Base-by-base conservation (phyloP, 345 rosid genomes). In the Gossypium herbaceum region DNA sequence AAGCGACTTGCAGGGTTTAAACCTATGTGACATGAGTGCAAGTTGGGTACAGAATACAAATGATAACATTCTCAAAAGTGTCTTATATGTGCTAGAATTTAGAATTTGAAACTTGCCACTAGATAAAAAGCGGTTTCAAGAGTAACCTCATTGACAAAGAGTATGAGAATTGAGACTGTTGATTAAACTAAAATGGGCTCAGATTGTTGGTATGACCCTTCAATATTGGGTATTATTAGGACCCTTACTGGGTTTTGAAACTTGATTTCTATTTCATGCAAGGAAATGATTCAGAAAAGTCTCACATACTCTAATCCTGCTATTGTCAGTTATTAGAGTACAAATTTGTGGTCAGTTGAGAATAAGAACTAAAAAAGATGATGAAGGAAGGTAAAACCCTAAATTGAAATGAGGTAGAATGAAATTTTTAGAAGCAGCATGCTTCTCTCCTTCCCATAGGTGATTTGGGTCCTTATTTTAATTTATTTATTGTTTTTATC, bases 371-470 rank as follows among this genome's bases (percentile, higher is more conserved):
- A 15, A n/a, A 57, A 12, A 22, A 57, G 25, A 22, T 1, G 19
- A 20, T 54, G 55, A 34, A 5, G 45, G 22, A 22, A 45, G 70
- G 12, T 64, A 5, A 34, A 34, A 5, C 41, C 48, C 10, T 39
- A 9, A 17, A 15, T 34, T 62, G 66, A 41, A 20, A 1, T 11
- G 55, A 43, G 52, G 52, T 19, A 9, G 76, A 17, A 51, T 29
- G 16, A 39, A 43, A 75, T 67, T 73, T 75, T 75, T 17, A 64
- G 78, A 67, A 55, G 78, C 47, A 75, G 72, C 19, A 75, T 16
- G 73, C 57, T 75, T 25, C 78, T 75, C 17, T 67, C 72, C 12
- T 75, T 67, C 57, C 78, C 73, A 12, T 29, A 67, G 73, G 73
- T 67, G n/a, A 75, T 75, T 25, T 24, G 19, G 55, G 15, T 7